Base-by-base conservation (phyloP, 1,284 basidiomycete genomes). In the Malassezia arunalokei region DNA sequence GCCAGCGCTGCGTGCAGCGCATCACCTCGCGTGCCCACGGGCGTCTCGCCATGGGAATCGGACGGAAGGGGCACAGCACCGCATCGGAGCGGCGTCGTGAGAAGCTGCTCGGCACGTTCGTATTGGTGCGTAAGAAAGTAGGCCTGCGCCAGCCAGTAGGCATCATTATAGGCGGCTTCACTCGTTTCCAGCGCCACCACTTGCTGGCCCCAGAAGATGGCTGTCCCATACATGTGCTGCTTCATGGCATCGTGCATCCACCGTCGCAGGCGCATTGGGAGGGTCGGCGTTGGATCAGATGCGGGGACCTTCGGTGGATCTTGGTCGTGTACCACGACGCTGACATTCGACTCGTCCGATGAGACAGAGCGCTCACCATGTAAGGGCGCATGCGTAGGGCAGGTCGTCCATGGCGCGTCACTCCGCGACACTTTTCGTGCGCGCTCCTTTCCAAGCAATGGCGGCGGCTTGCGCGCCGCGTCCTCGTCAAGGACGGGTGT, bases 171-270 rank as follows among this genome's bases (percentile, higher is more conserved):
- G 1, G 44, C 55, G 6, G 30, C 35, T 15, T 51, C 50, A 6
- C 47, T 44, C 4, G 47, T 49, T 39, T 92, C 95, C 83, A 90
- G 88, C 51, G 82, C 85, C 33, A 95, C 77, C 40, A 96, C 82
- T 75, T 98, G 96, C 76, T 92, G 87, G 3, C 91, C 94, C 94
- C 94, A 98, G 72, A 96, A 96, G 8, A 87, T 85, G 11, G 94
- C 94, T 0, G 92, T 95, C 60, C 91, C 87, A 75, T 96, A 95
- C 29, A 98, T 77, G 76, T 98, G 92, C 74, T 96, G 92, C 81
- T 91, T 88, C 66, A 95, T 81, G 35, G 94, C 92, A 76, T 98
- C 94, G 70, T 96, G 88, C 46, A 94, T 77, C 94, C 94, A 98
- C 39, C 88, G 75, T 50, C 94, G 79, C 83, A 99, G 90, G n/a